These are phyloP conservation scores for Trichoderma arundinaceum DNA, from an alignment of 2,329 filamentous ascomycete species.

Conservation along the genomic window DNA sequence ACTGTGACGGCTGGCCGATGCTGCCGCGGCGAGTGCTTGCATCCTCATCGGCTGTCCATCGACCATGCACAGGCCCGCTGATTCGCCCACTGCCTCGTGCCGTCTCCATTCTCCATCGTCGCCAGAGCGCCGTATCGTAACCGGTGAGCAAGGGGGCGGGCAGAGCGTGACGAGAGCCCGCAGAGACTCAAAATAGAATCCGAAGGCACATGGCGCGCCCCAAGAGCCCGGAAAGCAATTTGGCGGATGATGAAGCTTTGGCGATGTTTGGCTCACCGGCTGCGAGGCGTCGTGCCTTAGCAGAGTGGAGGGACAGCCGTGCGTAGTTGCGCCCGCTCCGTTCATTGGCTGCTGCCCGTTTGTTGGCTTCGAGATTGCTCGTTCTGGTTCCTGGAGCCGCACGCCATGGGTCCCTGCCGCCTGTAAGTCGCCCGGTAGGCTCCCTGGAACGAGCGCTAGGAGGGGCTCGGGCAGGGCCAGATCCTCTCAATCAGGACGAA, in stretches of 20 bases:
- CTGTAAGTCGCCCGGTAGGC: slow-evolving; percentile 5
- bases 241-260: neutral
- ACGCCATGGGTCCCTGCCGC: slow-evolving; percentile 11
- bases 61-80: neutral
- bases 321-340: slow-evolving; percentile 7
- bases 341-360: slow-evolving; percentile 23
- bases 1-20: slow-evolving; percentile 14
- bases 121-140: slow-evolving; percentile 17
- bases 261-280: slow-evolving; percentile 4
- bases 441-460: neutral
- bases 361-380: neutral
- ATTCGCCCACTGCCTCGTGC: neutral
- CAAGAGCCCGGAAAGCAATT: slow-evolving; percentile 1
- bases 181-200: slow-evolving; percentile 9
- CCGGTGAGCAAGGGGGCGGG: slow-evolving; percentile 26
- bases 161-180: neutral
- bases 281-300: too few species aligned
- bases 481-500: neutral
- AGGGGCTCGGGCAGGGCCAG: neutral
- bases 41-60: slow-evolving; percentile 11
- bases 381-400: neutral
- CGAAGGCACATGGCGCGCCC: neutral
- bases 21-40: slow-evolving; percentile 20
- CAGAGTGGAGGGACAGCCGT: neutral
- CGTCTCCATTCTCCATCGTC: slow-evolving; percentile 6